Evolutionary conservation across 345 rosid genomes (phyloP).

Genomic region (Salix suchowensis): DNA sequence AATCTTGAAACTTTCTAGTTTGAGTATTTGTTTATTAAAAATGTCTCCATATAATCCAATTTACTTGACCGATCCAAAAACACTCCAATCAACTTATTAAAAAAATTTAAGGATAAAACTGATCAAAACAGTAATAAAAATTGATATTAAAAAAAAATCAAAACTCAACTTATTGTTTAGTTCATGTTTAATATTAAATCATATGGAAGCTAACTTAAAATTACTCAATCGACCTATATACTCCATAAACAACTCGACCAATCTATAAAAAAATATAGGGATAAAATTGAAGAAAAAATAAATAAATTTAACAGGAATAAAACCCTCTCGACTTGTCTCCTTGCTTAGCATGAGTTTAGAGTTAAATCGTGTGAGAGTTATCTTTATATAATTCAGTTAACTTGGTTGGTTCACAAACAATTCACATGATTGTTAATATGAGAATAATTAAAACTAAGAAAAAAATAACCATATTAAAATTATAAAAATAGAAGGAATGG

Average conservation of each 20-base stretch:
- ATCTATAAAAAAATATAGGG: too few species aligned
- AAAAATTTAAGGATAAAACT: rapidly evolving
- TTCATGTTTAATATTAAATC: rapidly evolving
- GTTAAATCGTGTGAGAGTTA: rapidly evolving
- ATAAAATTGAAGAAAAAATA: too few species aligned
- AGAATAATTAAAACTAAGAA: too few species aligned
- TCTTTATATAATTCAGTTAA: rapidly evolving
- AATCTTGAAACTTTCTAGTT: too few species aligned
- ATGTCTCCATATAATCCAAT: too few species aligned
- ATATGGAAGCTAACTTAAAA: rapidly evolving
- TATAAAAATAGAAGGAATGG: too few species aligned
- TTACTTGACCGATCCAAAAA: too few species aligned
- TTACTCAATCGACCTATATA: rapidly evolving
- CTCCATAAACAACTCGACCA: rapidly evolving
- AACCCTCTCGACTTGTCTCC: rapidly evolving
- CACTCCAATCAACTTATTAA: too few species aligned
- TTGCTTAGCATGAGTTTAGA: rapidly evolving
- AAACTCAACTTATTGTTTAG: rapidly evolving
- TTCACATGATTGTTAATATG: rapidly evolving
- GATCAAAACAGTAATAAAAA: rapidly evolving
- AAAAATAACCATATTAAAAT: too few species aligned
- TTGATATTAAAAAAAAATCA: too few species aligned
- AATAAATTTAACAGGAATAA: too few species aligned
- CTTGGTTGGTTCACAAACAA: rapidly evolving
- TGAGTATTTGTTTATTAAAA: too few species aligned